Evolutionary conservation across 257 asterid genomes (phyloP).

Genomic region (Ehretia macrophylla): DNA sequence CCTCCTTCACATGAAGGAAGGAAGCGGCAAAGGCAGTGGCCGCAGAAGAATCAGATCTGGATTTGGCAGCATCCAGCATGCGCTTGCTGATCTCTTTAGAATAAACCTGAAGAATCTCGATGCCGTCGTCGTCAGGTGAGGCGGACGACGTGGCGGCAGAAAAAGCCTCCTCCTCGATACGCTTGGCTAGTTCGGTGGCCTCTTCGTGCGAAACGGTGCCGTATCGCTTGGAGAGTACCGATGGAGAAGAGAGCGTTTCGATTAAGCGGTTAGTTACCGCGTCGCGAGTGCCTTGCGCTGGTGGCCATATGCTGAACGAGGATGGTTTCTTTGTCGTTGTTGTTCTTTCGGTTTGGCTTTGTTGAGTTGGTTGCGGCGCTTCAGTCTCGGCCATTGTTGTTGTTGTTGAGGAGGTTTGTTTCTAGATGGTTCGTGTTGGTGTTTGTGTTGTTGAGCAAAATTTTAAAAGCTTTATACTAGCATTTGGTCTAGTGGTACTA

Average conservation of each 20-base stretch:
- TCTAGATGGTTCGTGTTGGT: no score
- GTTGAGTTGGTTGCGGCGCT: slow-evolving; percentile 10
- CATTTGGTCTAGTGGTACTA: no score
- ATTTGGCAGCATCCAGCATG: slow-evolving; percentile 71
- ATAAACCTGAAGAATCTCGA: slow-evolving; percentile 73
- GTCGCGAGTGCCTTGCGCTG: slow-evolving; percentile 79
- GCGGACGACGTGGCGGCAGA: slow-evolving; percentile 34
- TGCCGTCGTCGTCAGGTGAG: slow-evolving; percentile 49
- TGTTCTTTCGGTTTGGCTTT: slow-evolving; percentile 1
- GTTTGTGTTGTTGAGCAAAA: no score
- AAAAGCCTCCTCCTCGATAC: slow-evolving; percentile 75
- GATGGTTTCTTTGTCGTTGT: slow-evolving; percentile 21
- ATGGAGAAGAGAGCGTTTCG: slow-evolving; percentile 70
- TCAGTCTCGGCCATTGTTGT: slow-evolving; percentile 31
- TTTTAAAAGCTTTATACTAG: no score
- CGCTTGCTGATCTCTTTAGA: slow-evolving; percentile 85
- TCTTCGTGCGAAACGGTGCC: slow-evolving; percentile 69
- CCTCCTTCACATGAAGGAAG: slow-evolving; percentile 25
- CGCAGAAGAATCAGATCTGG: slow-evolving; percentile 58
- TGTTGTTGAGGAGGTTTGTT: no score
- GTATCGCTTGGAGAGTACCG: slow-evolving; percentile 77
- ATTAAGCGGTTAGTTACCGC: slow-evolving; percentile 70
- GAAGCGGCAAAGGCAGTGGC: not conserved
- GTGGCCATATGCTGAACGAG: slow-evolving; percentile 92
- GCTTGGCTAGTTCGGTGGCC: slow-evolving; percentile 52